Evolutionary conservation across 495 filamentous ascomycete species (phyloP), one percentile per base, ranked within the genome.

Genomic region (Penicillium soppii): DNA sequence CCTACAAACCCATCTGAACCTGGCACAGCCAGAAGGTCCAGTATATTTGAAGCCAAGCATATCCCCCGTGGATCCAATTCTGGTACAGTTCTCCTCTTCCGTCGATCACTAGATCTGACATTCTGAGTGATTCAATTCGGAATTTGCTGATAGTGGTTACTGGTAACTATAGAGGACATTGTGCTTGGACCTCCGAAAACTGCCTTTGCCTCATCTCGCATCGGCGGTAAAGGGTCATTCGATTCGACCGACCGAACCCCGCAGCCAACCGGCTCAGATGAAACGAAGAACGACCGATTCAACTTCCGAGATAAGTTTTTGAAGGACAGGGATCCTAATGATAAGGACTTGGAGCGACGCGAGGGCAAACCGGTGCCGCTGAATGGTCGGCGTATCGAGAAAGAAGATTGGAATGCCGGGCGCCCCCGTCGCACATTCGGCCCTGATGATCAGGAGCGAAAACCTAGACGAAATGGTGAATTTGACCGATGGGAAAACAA

Each of bases 181-280:
- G 78, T 95, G 54, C 87, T 96, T 32, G 91, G 90, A 26, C 92
- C 92, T 25, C 91, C 92, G 1, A 91, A 91, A 56, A 90, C 82
- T 21, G 83, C 83, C 23, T 96, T 97, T 67, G 85, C 89, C 50
- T 96, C 92, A 13, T 90, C 88, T 38, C 66, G 82, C 69, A 80
- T 76, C 51, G 59, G 74, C 48, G 71, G 70, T 50, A 75, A 82
- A 76, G 73, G 64, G 47, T 81, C 58, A 67, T 85, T 59, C 62
- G 77, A 69, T 45, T 56, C 35, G 74, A 85, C 50, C 66, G 82
- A 65, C 32, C 70, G 67, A 47, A 53, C 72, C 8, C 52, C 65
- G 16, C 78, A 75, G 32, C 72, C 78, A 33, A 54, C 67, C 19
- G 83, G 87, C 6, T 53, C 67, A 4, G 71, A 78, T 29, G 69